phyloP scores from a whole-genome alignment of 2,329 filamentous ascomycete genomes.

The Chaetomium sp. region DNA sequence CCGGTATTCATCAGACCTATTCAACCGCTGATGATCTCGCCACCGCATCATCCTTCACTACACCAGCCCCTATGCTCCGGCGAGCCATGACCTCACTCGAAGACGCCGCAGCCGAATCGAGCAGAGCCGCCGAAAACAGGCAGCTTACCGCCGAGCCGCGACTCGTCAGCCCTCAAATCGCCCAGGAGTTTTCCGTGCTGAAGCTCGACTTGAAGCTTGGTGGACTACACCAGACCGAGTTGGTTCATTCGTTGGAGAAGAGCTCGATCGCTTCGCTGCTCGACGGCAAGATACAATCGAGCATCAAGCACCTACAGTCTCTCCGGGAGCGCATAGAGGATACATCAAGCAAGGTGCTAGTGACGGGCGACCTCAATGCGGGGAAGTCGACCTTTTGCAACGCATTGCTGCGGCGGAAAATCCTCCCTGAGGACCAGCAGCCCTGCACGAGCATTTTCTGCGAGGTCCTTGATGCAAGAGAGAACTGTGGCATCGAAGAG shows the following conservation, averaged over 20 bases:
- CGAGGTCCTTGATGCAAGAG: slow-evolving; percentile 88
- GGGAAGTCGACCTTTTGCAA: slow-evolving; percentile 99
- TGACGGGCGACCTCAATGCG: slow-evolving; percentile 94
- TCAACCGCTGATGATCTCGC: slow-evolving; percentile 57
- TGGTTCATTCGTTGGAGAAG: slow-evolving; percentile 95
- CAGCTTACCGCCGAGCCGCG: slow-evolving; percentile 68
- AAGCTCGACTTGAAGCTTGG: slow-evolving; percentile 95
- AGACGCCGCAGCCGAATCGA: slow-evolving; percentile 69
- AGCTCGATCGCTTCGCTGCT: slow-evolving; percentile 84
- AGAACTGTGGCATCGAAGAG: slow-evolving; percentile 90
- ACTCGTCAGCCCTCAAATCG: slow-evolving; percentile 87
- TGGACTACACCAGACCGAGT: slow-evolving; percentile 78
- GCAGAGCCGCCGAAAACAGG: slow-evolving; percentile 66
- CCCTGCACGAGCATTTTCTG: slow-evolving; percentile 99
- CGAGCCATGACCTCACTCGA: slow-evolving; percentile 74
- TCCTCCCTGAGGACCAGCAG: slow-evolving; percentile 94
- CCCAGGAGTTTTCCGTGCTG: slow-evolving; percentile 91
- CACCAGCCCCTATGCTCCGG: slow-evolving; percentile 46
- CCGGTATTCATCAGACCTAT: slow-evolving; percentile 64
- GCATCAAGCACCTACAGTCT: slow-evolving; percentile 84
- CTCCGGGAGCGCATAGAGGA: slow-evolving; percentile 94
- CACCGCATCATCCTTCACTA: slow-evolving; percentile 40
- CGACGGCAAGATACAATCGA: slow-evolving; percentile 92
- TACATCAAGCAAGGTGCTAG: slow-evolving; percentile 92
- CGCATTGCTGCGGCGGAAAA: slow-evolving; percentile 86